Evolutionary conservation across 805 yeast genomes (phyloP), one percentile per base, ranked within the genome.

Genomic region (Cyberlindnera xylosilytica): DNA sequence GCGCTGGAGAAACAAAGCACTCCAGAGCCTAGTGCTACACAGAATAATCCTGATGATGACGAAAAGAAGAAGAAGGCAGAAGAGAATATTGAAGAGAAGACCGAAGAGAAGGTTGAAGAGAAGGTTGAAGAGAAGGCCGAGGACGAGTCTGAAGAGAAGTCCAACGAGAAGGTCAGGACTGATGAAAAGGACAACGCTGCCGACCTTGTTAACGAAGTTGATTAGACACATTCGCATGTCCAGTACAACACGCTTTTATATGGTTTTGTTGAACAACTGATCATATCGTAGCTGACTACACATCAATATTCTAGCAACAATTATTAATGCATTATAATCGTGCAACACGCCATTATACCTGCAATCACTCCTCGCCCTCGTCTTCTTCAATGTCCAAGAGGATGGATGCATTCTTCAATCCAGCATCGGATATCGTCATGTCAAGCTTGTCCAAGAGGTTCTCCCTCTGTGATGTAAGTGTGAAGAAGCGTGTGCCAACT

Each of bases 371-470:
- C n/a, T 26, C 29, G 10, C 36, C 44, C 16, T 43, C 47, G 4
- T 50, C 49, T 4, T 42, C 44, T 5, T 47, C 44, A 19, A 53
- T 48, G 24, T 56, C 60, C 27, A 54, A 41, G 12, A 56, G 38
- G 6, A 52, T 64, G 36, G 91, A 82, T 30, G 97, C 88, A 62
- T 89, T 93, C 56, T 80, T 78, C 49, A 93, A 72, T 1, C 89
- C 90, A 1, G 93, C 87, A 7, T 78, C 87, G 29, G 71, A 79
- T 7, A 93, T 74, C 1, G 87, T 75, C 46, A 65, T 51, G 27
- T 78, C 78, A 32, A 87, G 61, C 34, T 65, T 68, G 1, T 65
- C 64, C 47, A 78, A 57, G 55, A 95, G 56, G 63, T 83, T 73
- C 53, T 73, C 72, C 38, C 88, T 68, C 18, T 53, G 57, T 15